Percentiles rank a stretch among this genome's conserved stretches.
phyloP scores from a whole-genome alignment of 257 asterid genomes.

The Fraxinus pennsylvanica region DNA sequence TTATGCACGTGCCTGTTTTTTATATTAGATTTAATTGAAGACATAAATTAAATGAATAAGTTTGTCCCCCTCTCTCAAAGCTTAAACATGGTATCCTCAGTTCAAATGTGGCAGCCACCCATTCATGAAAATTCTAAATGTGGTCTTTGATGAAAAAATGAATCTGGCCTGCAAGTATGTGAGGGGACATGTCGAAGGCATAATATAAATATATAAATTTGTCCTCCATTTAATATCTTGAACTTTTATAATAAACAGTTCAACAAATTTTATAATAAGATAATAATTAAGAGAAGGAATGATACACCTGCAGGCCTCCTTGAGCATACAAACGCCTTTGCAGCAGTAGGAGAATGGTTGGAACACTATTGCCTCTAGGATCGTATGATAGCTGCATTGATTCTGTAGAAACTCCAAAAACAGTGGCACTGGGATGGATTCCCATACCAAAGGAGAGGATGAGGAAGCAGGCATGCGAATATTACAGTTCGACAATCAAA shows the following conservation, averaged over 20 bases:
- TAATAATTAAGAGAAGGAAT: constrained; percentile 2
- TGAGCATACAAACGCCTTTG: constrained; percentile 80
- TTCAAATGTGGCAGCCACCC: background rate
- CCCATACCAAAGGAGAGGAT: constrained; percentile 24
- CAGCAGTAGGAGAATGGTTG: constrained; percentile 88
- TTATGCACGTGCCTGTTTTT: background rate
- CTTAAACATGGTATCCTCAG: background rate
- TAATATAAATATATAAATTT: background rate
- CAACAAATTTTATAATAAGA: background rate
- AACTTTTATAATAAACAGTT: background rate
- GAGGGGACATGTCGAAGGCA: background rate
- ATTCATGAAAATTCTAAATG: background rate
- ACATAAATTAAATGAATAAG: background rate
- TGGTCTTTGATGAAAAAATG: background rate
- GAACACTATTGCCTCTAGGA: constrained; percentile 82
- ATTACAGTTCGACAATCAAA: background rate
- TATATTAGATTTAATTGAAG: background rate
- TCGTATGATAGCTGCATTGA: constrained; percentile 98
- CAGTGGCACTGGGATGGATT: constrained; percentile 73
- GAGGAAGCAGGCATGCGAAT: constrained; percentile 12
- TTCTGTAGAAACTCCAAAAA: constrained; percentile 97
- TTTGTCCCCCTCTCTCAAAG: background rate
- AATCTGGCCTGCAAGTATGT: background rate
- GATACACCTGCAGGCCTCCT: constrained; percentile 81
- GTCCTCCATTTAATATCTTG: background rate